phyloP scores from a whole-genome alignment of 768 basidiomycete genomes.

The Myochromella boudieri region DNA sequence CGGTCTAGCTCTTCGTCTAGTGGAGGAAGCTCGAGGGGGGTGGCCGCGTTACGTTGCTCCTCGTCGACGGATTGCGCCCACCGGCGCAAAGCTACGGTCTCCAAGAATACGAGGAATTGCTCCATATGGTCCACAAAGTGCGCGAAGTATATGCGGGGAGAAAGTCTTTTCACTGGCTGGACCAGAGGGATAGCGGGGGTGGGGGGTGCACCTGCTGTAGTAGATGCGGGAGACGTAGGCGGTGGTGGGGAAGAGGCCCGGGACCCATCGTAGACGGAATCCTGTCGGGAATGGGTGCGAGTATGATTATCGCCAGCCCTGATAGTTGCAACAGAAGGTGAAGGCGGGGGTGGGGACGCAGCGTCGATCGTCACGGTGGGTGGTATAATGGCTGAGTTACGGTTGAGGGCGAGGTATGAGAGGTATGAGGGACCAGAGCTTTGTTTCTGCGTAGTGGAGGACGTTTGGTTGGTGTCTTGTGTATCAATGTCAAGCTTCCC shows the following conservation, averaged over 20 bases:
- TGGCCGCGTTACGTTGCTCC: constrained; percentile 8
- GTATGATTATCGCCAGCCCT: no score
- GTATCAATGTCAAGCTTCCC: constrained; percentile 43
- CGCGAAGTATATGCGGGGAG: constrained; percentile 86
- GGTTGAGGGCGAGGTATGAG: constrained; percentile 75
- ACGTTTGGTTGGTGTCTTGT: constrained; percentile 35
- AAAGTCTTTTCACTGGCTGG: constrained; percentile 61
- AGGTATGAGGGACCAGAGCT: constrained; percentile 63
- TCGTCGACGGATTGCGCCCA: constrained; percentile 73
- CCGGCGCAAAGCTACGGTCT: constrained; percentile 74
- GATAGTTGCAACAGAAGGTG: constrained; percentile 48
- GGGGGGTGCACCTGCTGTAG: constrained; percentile 7
- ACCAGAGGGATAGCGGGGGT: constrained; percentile 22
- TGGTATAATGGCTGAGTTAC: constrained; percentile 43
- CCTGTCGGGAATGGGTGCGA: constrained; percentile 33
- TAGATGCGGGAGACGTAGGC: constrained; percentile 31
- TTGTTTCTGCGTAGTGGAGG: constrained; percentile 23
- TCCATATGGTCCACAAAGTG: constrained; percentile 90
- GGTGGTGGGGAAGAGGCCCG: constrained; percentile 28
- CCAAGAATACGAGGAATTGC: constrained; percentile 85
- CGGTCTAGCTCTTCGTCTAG: constrained; percentile 53
- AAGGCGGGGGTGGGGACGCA: constrained; percentile 40
- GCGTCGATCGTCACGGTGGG: constrained; percentile 41
- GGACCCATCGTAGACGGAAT: constrained; percentile 35
- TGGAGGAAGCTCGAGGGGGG: constrained; percentile 15